Evolutionary conservation across 1,139 yeast genomes (phyloP).

Genomic region (Taphrina sp.): DNA sequence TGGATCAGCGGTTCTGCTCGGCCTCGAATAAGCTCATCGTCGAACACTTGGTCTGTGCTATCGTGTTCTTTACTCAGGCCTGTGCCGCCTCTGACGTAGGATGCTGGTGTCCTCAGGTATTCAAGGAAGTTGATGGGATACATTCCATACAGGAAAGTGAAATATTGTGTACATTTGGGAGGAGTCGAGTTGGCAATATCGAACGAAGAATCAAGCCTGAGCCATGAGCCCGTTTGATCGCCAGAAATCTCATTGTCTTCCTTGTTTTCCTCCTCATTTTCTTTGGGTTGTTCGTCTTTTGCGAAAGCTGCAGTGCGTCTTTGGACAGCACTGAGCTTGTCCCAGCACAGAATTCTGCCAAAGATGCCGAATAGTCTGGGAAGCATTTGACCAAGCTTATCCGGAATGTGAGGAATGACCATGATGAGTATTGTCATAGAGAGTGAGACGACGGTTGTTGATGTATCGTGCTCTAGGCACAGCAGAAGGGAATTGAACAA

Average conservation of each 20-base stretch:
- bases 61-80: constrained; percentile 37
- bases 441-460: constrained; percentile 49
- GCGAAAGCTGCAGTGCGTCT: constrained; percentile 21
- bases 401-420: constrained; percentile 56
- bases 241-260: neutral
- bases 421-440: constrained; percentile 53
- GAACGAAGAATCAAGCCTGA: constrained; percentile 31
- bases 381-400: constrained; percentile 45
- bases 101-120: constrained; percentile 51
- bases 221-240: constrained; percentile 32
- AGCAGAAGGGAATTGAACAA: constrained; percentile 50
- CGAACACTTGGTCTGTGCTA: constrained; percentile 44
- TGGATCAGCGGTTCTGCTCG: constrained; percentile 41
- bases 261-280: constrained; percentile 6
- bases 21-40: constrained; percentile 43
- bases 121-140: constrained; percentile 55
- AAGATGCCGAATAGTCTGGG: constrained; percentile 53
- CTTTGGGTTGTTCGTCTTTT: constrained; percentile 29
- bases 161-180: constrained; percentile 42
- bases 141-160: constrained; percentile 59
- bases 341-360: constrained; percentile 51
- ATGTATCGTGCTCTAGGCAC: constrained; percentile 51
- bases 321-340: constrained; percentile 32
- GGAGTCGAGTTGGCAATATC: constrained; percentile 33
- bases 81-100: constrained; percentile 40